Percentiles rank a stretch among this genome's conserved stretches.
Conservation (phyloP, 2,329 filamentous ascomycete genomes). For the Peltaster fructicola region DNA sequence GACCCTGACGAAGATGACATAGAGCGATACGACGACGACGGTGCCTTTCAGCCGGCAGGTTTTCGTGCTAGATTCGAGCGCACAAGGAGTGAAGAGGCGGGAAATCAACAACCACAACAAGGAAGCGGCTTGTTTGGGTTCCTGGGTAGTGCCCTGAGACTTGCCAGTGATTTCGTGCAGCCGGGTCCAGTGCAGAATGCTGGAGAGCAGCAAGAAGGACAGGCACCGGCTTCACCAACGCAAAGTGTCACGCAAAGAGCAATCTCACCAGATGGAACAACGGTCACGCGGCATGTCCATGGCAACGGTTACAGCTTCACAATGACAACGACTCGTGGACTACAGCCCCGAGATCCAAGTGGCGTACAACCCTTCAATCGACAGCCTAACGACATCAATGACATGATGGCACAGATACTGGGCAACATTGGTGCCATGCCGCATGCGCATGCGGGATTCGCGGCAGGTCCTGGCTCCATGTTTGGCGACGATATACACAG, state of each 20-base stretch:
- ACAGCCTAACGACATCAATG: conserved; percentile 15
- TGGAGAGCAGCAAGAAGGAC: conserved; percentile 5
- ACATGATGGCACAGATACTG: conserved; percentile 17
- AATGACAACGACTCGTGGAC: conserved; percentile 14
- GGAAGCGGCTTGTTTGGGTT: neutral
- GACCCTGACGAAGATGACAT: conserved; percentile 40
- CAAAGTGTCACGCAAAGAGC: too few relatives aligned
- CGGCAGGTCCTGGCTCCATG: conserved; percentile 1
- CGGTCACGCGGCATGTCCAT: conserved; percentile 7
- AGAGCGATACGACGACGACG: conserved; percentile 3
- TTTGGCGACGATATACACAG: neutral
- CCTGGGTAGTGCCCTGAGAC: neutral
- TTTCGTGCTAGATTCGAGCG: too few relatives aligned
- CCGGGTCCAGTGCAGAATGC: conserved; percentile 7
- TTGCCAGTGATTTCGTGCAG: neutral
- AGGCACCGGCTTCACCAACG: too few relatives aligned
- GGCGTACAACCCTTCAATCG: conserved; percentile 27
- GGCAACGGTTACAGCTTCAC: conserved; percentile 15
- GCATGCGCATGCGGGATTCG: neutral
- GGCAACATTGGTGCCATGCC: conserved; percentile 13
- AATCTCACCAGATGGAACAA: too few relatives aligned
- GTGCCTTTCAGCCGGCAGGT: too few relatives aligned
- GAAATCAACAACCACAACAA: conserved; percentile 2
- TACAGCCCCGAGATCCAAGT: conserved; percentile 35
- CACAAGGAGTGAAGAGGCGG: too few relatives aligned